Evolutionary conservation across 2,329 filamentous ascomycete genomes (phyloP).

Genomic region (Arthroderma sp.): DNA sequence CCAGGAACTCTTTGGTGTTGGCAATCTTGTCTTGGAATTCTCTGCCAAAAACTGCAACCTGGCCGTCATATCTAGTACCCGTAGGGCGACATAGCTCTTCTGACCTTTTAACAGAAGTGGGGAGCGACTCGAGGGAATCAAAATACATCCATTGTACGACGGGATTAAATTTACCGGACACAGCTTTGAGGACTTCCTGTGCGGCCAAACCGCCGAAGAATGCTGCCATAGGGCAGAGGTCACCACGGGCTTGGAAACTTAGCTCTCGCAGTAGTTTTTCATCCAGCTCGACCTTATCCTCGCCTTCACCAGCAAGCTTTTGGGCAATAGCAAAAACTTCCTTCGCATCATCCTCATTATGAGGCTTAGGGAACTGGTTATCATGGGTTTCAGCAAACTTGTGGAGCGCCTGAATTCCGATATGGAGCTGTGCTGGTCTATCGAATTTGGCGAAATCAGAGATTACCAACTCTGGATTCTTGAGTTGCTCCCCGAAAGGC

Average conservation of each 20-base stretch:
- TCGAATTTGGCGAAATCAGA: constrained; percentile 98
- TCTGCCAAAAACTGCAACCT: constrained; percentile 88
- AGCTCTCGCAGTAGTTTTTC: constrained; percentile 88
- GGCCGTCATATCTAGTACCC: constrained; percentile 83
- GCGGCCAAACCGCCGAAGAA: constrained; percentile 90
- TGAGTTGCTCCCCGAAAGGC: constrained; percentile 60
- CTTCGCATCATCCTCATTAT: constrained; percentile 71
- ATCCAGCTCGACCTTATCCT: constrained; percentile 69
- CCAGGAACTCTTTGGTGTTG: constrained; percentile 83
- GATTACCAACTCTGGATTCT: constrained; percentile 76
- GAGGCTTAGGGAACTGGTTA: constrained; percentile 62
- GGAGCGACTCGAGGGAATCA: constrained; percentile 91
- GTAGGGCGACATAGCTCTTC: constrained; percentile 79
- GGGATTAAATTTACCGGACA: constrained; percentile 96
- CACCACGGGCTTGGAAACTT: constrained; percentile 84
- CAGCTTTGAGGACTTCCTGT: constrained; percentile 90
- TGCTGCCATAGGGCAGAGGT: constrained; percentile 82
- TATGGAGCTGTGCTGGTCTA: constrained; percentile 77
- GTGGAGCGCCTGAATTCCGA: constrained; percentile 85
- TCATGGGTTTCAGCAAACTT: constrained; percentile 62
- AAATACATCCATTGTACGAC: constrained; percentile 94
- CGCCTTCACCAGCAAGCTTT: constrained; percentile 50
- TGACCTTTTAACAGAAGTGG: constrained; percentile 57
- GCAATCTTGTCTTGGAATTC: constrained; percentile 90
- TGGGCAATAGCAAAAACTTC: constrained; percentile 65